Base-by-base conservation (phyloP, 2,329 filamentous ascomycete genomes). In the Penicillium olsonii region DNA sequence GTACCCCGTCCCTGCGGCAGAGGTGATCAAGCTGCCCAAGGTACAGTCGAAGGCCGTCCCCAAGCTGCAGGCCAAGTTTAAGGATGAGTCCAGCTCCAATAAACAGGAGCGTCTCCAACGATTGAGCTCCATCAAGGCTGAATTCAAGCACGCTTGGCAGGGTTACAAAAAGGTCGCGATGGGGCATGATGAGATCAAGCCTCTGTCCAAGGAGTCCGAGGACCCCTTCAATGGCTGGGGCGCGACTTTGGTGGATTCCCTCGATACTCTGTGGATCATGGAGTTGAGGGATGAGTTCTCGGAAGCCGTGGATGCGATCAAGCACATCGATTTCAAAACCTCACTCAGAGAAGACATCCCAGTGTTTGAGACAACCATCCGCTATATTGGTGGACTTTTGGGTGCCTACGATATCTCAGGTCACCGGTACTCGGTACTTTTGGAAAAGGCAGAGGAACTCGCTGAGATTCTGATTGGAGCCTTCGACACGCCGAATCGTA, bases 211-310 rank as follows among this genome's bases (percentile, higher is more conserved):
- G 43, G 75, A 73, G 12, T 83, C 77, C 56, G 82, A 83, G 15
- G 88, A 96, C 65, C 89, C 90, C 0, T 97, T 97, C 69, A 92
- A 90, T 65, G 90, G 88, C 42, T 96, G 91, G 91, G 88, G 88
- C 15, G 91, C 91, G 14, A 95, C 91, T 0, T 68, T 96, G 53
- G 88, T 96, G 5, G 91, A 96, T 73, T 77, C 83, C 1, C 74
- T 92, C 43, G 90, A 95, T 65, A 92, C 90, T 0, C 76, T 95
- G 2, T 95, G 88, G 87, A 92, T 95, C 59, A 91, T 92, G 81
- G 89, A 83, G 20, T 64, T 95, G 66, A 81, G 82, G 61, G 79
- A 87, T 0, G 89, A 95, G 61, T 95, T 95, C 62, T 83, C 90
- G 50, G 85, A 90, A 53, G 90, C 90, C 2, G 83, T 88, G 37